Conservation (phyloP, 345 rosid genomes). For the Barbarea vulgaris region DNA sequence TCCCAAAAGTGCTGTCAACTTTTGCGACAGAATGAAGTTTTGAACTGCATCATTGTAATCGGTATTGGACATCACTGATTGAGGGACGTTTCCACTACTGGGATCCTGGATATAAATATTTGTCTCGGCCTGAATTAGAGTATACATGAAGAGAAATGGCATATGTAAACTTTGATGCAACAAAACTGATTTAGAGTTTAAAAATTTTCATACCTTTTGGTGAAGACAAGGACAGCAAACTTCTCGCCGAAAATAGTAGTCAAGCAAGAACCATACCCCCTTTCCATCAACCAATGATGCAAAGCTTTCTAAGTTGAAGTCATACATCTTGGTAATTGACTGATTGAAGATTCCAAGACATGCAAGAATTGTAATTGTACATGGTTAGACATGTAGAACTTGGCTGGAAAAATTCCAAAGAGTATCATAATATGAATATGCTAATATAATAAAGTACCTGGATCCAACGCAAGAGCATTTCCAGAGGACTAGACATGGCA, state of each 20-base stretch:
- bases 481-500: constrained; percentile 46
- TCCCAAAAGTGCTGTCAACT: constrained; percentile 71
- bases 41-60: constrained; percentile 85
- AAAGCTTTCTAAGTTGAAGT: constrained; percentile 53
- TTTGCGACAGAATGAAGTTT: constrained; percentile 81
- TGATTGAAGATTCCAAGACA: constrained; percentile 41
- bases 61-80: constrained; percentile 63
- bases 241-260: constrained; percentile 83
- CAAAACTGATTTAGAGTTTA: constrained; percentile 13
- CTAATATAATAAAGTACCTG: constrained; percentile 51
- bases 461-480: constrained; percentile 77
- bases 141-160: constrained; percentile 18
- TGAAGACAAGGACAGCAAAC: constrained; percentile 61
- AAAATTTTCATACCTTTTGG: constrained; percentile 47
- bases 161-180: constrained; percentile 1
- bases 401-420: not conserved
- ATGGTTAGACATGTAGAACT: constrained; percentile 24
- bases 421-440: not conserved
- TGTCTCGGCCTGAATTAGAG: constrained; percentile 19
- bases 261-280: constrained; percentile 97
- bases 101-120: constrained; percentile 47
- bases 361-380: constrained; percentile 10
- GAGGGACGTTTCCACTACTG: constrained; percentile 51
- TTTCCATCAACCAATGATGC: constrained; percentile 77
- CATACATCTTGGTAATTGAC: constrained; percentile 69